Percentiles rank a stretch among this genome's conserved stretches.
phyloP scores from a whole-genome alignment of 2,329 filamentous ascomycete genomes.

The Neofusicoccum sp. region DNA sequence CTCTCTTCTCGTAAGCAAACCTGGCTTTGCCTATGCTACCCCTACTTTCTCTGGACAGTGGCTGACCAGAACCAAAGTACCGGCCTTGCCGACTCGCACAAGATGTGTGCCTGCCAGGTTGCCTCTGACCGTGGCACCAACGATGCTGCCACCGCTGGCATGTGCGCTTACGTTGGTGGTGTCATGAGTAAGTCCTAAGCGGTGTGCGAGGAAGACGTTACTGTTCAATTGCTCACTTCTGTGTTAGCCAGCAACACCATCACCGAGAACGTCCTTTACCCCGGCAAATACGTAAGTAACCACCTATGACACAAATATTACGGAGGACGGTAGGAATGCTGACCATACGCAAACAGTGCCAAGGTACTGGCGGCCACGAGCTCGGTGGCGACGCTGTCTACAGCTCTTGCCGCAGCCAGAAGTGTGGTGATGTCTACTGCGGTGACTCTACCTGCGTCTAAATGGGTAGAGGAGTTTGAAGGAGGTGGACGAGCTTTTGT shows the following conservation, averaged over 20 bases:
- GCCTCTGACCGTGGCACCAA: constrained; percentile 6
- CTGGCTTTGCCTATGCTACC: background rate
- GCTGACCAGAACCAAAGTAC: background rate
- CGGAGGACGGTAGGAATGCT: background rate
- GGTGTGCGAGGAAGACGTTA: background rate
- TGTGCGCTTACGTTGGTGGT: background rate
- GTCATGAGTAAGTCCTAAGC: background rate
- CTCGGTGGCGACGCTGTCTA: constrained; percentile 1
- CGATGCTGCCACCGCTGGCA: background rate
- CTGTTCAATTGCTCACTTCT: too few species aligned
- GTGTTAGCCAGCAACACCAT: background rate
- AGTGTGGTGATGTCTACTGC: background rate
- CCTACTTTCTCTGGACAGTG: too few species aligned
- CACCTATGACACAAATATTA: background rate
- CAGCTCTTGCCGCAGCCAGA: background rate
- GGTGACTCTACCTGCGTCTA: background rate
- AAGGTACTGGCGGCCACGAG: background rate
- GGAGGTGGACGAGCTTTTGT: background rate
- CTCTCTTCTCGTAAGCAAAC: background rate
- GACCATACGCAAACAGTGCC: background rate
- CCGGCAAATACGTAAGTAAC: constrained; percentile 1
- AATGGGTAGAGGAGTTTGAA: background rate
- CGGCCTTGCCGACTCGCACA: background rate
- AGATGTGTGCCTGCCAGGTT: background rate
- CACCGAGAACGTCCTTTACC: background rate